Evolutionary conservation across 2,329 filamentous ascomycete genomes (phyloP).

Genomic region (Rutstroemia sp.): DNA sequence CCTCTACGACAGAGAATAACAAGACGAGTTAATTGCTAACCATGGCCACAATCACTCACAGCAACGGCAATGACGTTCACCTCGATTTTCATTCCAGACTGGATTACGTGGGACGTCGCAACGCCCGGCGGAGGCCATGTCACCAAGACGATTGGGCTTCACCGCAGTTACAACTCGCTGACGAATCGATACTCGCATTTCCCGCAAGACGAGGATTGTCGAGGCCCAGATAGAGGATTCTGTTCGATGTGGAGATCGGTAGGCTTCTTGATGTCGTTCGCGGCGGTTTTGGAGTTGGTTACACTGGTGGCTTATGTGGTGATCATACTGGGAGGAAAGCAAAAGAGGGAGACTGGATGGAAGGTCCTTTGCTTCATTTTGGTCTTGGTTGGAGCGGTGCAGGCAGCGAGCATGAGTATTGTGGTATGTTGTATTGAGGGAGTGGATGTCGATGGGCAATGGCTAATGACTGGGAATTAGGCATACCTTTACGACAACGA

Average conservation of each 20-base stretch:
- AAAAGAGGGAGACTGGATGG: constrained; percentile 77
- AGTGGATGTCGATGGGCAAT: neutral
- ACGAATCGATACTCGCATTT: constrained; percentile 51
- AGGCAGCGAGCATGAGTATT: constrained; percentile 71
- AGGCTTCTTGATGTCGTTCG: constrained; percentile 81
- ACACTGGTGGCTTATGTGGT: constrained; percentile 73
- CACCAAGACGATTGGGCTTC: constrained; percentile 68
- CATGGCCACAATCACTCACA: constrained; percentile 41
- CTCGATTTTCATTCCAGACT: constrained; percentile 61
- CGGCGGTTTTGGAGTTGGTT: constrained; percentile 73
- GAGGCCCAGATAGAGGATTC: constrained; percentile 54
- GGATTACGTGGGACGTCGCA: constrained; percentile 58
- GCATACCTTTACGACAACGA: constrained; percentile 79
- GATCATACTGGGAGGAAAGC: constrained; percentile 70
- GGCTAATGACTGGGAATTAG: constrained; percentile 37
- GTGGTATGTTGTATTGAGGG: constrained; percentile 55
- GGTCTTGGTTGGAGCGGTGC: constrained; percentile 54
- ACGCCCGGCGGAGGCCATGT: constrained; percentile 41
- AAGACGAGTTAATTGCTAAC: neutral
- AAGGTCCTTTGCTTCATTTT: constrained; percentile 63
- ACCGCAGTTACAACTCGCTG: constrained; percentile 69
- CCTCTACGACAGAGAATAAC: neutral
- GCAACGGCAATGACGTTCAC: constrained; percentile 65
- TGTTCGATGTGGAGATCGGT: constrained; percentile 81
- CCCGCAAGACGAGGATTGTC: constrained; percentile 60